These are phyloP conservation scores for Colletotrichum eremochloae DNA, from an alignment of 2,329 filamentous ascomycete genomes.

Conservation along the genomic window DNA sequence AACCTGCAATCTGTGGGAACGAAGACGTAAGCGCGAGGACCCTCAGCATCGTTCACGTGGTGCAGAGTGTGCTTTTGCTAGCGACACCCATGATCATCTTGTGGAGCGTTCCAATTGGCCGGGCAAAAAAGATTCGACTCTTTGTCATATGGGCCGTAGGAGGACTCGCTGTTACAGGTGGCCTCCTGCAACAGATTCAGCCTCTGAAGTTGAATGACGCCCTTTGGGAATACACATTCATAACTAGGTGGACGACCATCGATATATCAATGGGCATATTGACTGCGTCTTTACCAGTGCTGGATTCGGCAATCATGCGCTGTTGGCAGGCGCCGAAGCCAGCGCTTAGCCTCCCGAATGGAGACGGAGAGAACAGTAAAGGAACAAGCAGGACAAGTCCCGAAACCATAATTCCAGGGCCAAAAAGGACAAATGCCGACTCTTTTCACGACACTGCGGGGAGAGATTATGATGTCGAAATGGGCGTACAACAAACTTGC, in stretches of 20 bases:
- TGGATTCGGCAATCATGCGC: slow-evolving; percentile 45
- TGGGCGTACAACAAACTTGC: slow-evolving; percentile 18
- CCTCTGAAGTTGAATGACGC: slow-evolving; percentile 26
- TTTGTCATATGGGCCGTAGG: slow-evolving; percentile 49
- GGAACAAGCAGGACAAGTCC: background rate
- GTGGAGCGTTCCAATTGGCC: slow-evolving; percentile 49
- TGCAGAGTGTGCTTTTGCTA: slow-evolving; percentile 50
- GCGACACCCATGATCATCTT: slow-evolving; percentile 49
- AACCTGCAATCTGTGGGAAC: slow-evolving; percentile 17
- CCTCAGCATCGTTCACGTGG: slow-evolving; percentile 49
- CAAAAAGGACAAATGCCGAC: slow-evolving; percentile 11
- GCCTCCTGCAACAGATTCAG: slow-evolving; percentile 46
- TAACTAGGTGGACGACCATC: slow-evolving; percentile 46
- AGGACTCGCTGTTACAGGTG: slow-evolving; percentile 46
- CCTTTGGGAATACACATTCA: slow-evolving; percentile 43
- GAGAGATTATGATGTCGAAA: slow-evolving; percentile 21
- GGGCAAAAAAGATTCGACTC: slow-evolving; percentile 46
- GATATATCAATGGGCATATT: slow-evolving; percentile 48
- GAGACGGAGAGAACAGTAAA: slow-evolving; percentile 18
- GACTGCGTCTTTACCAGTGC: slow-evolving; percentile 49
- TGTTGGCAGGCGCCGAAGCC: slow-evolving; percentile 35
- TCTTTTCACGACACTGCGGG: slow-evolving; percentile 28
- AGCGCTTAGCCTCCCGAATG: slow-evolving; percentile 15
- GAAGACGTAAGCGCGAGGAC: slow-evolving; percentile 42
- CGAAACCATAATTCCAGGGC: background rate